Percentiles rank a stretch among this genome's conserved stretches.
Evolutionary conservation across 225 moss, liverwort and hornwort species (phyloP).

Genomic region (Marchantia paleacea): DNA sequence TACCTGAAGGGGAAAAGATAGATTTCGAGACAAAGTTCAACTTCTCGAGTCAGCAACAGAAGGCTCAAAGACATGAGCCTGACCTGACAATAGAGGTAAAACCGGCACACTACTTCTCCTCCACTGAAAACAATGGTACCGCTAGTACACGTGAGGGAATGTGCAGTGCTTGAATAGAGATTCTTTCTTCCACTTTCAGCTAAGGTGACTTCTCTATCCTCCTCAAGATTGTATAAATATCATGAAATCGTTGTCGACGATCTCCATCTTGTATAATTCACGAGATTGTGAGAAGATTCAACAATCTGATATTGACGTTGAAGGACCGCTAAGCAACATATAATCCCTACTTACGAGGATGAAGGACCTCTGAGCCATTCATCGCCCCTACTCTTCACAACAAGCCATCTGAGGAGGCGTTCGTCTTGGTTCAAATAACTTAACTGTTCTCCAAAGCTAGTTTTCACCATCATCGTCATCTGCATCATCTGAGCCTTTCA

Average conservation of each 20-base stretch:
- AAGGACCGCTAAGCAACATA: not conserved
- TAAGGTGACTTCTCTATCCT: not conserved
- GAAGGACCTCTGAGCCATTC: slow-evolving; percentile 67
- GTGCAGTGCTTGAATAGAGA: not conserved
- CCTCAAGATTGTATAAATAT: not conserved
- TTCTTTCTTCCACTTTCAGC: not conserved
- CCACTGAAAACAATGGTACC: not conserved
- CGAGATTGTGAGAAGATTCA: not conserved
- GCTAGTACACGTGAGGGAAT: not conserved
- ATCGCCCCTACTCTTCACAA: slow-evolving; percentile 76
- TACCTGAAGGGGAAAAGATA: not conserved
- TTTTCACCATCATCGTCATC: slow-evolving; percentile 94
- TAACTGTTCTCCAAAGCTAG: slow-evolving; percentile 68
- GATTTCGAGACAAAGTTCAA: not conserved
- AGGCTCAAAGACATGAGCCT: not conserved
- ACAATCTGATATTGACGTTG: not conserved
- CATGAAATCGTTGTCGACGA: not conserved
- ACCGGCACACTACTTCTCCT: not conserved
- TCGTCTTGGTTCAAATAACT: slow-evolving; percentile 79
- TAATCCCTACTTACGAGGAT: slow-evolving; percentile 10
- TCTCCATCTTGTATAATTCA: not conserved
- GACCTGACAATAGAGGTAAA: not conserved
- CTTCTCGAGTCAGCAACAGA: too few relatives aligned
- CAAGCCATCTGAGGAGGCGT: slow-evolving; percentile 81
- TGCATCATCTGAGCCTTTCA: slow-evolving; percentile 98